phyloP scores from a whole-genome alignment of 2,329 filamentous ascomycete species.

The Aureobasidium sp. region DNA sequence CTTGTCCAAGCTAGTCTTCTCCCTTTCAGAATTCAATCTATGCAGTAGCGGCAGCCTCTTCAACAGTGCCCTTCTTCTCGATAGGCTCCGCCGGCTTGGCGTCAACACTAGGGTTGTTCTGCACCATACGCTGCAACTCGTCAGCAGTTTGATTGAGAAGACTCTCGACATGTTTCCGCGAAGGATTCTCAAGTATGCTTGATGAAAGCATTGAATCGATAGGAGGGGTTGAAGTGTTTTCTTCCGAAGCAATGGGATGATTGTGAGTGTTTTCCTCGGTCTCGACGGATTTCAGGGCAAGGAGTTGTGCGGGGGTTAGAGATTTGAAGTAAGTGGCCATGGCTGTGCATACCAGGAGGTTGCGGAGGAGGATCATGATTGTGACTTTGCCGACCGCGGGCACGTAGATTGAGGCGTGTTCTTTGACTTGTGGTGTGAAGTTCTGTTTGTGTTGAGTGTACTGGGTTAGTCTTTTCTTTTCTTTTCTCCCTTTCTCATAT shows the following conservation, averaged over 20 bases:
- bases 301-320: neutral
- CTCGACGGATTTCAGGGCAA: neutral
- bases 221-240: conserved; percentile 5
- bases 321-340: conserved; percentile 18
- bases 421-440: conserved; percentile 81
- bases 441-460: conserved; percentile 43
- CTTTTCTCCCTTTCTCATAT: neutral
- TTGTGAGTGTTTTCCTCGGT: neutral
- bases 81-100: conserved; percentile 19
- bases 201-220: conserved; percentile 9
- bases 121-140: conserved; percentile 32
- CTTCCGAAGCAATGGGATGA: neutral
- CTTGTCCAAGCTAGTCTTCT: no score
- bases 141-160: conserved; percentile 17
- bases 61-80: conserved; percentile 17
- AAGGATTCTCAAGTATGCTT: neutral
- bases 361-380: conserved; percentile 81
- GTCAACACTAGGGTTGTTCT: conserved; percentile 31
- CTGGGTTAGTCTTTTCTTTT: neutral
- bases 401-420: conserved; percentile 94
- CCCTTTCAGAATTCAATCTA: neutral
- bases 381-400: conserved; percentile 97
- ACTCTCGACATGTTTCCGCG: neutral
- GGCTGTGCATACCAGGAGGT: conserved; percentile 60
- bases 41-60: conserved; percentile 10